These are phyloP conservation scores for Cryptococcus sp. DNA, from an alignment of 1,284 basidiomycete genomes.

Conservation along the genomic window DNA sequence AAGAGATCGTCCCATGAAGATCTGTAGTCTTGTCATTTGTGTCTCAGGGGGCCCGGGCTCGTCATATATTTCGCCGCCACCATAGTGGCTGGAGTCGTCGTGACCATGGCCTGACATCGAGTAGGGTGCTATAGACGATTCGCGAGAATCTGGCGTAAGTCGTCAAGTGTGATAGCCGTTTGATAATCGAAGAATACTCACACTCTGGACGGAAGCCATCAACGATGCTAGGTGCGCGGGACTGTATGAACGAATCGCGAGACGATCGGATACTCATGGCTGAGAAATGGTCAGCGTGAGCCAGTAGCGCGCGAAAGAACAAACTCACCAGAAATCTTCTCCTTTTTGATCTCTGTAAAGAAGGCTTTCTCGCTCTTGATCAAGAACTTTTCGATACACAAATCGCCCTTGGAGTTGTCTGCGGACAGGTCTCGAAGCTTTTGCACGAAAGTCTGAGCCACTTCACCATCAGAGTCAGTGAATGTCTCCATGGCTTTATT, in stretches of 20 bases:
- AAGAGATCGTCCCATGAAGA: conserved; percentile 73
- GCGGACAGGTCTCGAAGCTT: conserved; percentile 75
- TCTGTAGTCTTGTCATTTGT: conserved; percentile 77
- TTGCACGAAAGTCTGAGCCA: conserved; percentile 82
- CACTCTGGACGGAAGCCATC: conserved; percentile 72
- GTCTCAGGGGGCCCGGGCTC: conserved; percentile 56
- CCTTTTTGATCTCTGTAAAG: conserved; percentile 84
- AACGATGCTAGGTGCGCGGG: conserved; percentile 61
- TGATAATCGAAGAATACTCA: conserved; percentile 51
- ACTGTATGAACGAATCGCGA: conserved; percentile 65
- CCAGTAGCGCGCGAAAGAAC: background rate
- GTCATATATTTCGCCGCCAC: conserved; percentile 61
- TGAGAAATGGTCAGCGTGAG: conserved; percentile 9
- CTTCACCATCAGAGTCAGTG: conserved; percentile 87
- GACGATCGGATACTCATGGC: conserved; percentile 60
- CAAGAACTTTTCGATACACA: conserved; percentile 87
- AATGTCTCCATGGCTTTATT: conserved; percentile 93
- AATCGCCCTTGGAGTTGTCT: conserved; percentile 83
- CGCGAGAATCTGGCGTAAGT: conserved; percentile 25
- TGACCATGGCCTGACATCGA: conserved; percentile 52
- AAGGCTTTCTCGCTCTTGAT: conserved; percentile 88
- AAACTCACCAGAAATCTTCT: conserved; percentile 63
- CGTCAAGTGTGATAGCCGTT: conserved; percentile 14
- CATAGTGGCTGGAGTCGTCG: conserved; percentile 50
- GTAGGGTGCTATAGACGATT: conserved; percentile 59